phyloP scores from a whole-genome alignment of 805 yeast genomes.

The Isabelozyma rhagii region DNA sequence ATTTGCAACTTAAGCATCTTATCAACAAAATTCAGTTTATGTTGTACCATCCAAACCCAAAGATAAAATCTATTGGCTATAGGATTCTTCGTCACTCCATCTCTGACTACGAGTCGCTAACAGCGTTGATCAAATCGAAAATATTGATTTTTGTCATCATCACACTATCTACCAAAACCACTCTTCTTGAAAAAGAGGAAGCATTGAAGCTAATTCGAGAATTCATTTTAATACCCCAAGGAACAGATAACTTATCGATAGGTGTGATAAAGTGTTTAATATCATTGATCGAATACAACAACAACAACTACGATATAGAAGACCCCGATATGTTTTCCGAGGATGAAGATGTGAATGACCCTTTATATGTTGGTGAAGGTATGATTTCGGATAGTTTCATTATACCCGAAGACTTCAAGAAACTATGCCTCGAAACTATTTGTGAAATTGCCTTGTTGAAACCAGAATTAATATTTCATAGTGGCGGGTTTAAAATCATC shows the following conservation, averaged over 20 bases:
- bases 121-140: conserved; percentile 50
- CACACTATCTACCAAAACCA: conserved; percentile 56
- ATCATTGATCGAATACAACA: conserved; percentile 51
- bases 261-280: conserved; percentile 70
- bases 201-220: conserved; percentile 69
- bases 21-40: conserved; percentile 58
- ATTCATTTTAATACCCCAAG: conserved; percentile 52
- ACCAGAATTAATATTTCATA: conserved; percentile 43
- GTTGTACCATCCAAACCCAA: conserved; percentile 53
- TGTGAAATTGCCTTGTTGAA: conserved; percentile 36
- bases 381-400: conserved; percentile 1
- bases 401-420: conserved; percentile 36
- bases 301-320: conserved; percentile 6
- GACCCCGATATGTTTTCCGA: conserved; percentile 2
- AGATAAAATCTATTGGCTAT: conserved; percentile 73
- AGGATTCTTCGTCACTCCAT: conserved; percentile 67
- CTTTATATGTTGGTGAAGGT: background rate
- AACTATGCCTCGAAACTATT: conserved; percentile 41
- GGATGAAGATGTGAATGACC: background rate
- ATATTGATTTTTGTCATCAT: conserved; percentile 62
- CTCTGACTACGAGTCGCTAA: conserved; percentile 51
- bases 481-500: conserved; percentile 53
- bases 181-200: conserved; percentile 65
- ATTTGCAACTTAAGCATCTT: conserved; percentile 57
- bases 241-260: conserved; percentile 49